Conservation (phyloP, 108 stramenopile genomes). For the Cylindrotheca fusiformis region DNA sequence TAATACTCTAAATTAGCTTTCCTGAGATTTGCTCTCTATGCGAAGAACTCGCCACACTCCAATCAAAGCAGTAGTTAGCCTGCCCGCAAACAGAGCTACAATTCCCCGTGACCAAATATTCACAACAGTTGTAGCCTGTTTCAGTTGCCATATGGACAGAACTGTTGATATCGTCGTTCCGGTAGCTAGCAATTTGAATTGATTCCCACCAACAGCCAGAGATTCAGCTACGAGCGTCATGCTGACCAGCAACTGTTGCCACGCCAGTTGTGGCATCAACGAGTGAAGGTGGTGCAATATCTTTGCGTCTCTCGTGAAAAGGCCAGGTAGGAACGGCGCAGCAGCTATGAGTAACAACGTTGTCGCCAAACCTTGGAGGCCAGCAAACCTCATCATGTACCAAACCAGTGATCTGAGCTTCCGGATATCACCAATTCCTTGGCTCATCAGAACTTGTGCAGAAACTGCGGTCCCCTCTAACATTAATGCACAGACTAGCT, state of each 20-base stretch:
- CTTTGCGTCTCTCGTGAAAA: slow-evolving; percentile 40
- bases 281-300: slow-evolving; percentile 28
- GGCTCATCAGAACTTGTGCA: slow-evolving; percentile 60
- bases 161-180: slow-evolving; percentile 47
- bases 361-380: slow-evolving; percentile 39
- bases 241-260: slow-evolving; percentile 52
- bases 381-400: slow-evolving; percentile 53
- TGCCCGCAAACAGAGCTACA: slow-evolving; percentile 53
- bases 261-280: slow-evolving; percentile 51
- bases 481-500: slow-evolving; percentile 57
- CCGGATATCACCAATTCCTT: background rate
- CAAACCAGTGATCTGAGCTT: slow-evolving; percentile 33
- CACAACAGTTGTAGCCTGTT: slow-evolving; percentile 35
- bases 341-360: slow-evolving; percentile 20
- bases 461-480: slow-evolving; percentile 55
- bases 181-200: slow-evolving; percentile 46
- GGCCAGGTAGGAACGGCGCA: slow-evolving; percentile 17
- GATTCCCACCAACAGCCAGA: slow-evolving; percentile 40
- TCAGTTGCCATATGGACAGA: slow-evolving; percentile 35
- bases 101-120: slow-evolving; percentile 60
- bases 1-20: no score
- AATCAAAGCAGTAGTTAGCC: slow-evolving; percentile 48
- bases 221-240: slow-evolving; percentile 48
- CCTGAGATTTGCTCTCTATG: no score
- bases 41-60: slow-evolving; percentile 9